Base-by-base conservation (phyloP, 306 rosid genomes). In the Cercis canadensis region DNA sequence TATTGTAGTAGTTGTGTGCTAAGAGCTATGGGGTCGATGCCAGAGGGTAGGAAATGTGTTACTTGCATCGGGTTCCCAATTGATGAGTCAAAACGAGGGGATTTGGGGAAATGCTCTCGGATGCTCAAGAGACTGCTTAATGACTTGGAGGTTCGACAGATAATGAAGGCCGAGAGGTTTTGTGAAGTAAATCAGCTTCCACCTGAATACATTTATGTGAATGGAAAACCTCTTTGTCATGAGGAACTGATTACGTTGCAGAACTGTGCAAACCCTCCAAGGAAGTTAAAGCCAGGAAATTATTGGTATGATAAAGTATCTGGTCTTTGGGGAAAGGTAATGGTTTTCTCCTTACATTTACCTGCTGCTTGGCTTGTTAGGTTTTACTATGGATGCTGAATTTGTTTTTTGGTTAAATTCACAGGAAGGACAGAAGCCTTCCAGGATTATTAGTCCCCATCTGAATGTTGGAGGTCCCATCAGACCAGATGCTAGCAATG, bases 281-380 rank as follows among this genome's bases (percentile, higher is more conserved):
- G 85, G 81, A 95, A 89, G 84, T 65, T 95, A 16, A 91, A 95
- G 81, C 99, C 99, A 0, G 99, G 97, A 78, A 85, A 85, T 74
- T 95, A 91, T 83, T 95, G 99, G 97, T 95, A 95, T 73, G 99
- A 95, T 81, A 95, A 87, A 79, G 99, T 91, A 33, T 95, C 99
- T 83, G 99, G 99, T 62, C 87, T 95, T 67, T 95, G 99, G 99
- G 99, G 99, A 82, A 91, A 95, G 99, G 99, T 95, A 73, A 76
- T 52, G 29, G 45, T 55, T 34, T 54, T 69, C 56, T 58, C 66
- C 56, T 7, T 46, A 39, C 16, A 62, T 65, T 59, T 64, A 8
- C 51, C 5, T 32, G 47, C 31, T 51, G 13, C 46, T 78, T 43
- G 44, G 49, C 12, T 21, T 15, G 75, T 57, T 54, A 37, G 4